Conservation (phyloP, 1,284 basidiomycete species). For the Somion occarium region DNA sequence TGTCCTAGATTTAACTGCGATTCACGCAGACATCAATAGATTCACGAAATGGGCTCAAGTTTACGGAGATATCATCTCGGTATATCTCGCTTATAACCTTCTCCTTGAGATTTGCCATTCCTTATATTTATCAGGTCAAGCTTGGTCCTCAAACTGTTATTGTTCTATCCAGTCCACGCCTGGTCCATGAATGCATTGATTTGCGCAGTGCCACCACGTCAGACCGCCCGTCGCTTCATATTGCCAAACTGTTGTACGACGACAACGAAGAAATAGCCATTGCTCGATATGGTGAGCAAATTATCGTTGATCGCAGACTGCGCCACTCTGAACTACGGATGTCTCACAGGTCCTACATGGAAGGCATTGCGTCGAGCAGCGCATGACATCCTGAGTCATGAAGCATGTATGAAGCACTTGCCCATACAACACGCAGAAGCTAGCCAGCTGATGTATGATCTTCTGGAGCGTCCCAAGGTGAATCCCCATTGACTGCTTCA, state of each 20-base stretch:
- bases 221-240: slow-evolving; percentile 20
- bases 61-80: slow-evolving; percentile 7
- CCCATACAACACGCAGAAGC: slow-evolving; percentile 28
- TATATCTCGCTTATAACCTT: slow-evolving; percentile 1
- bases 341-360: neutral
- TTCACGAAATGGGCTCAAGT: slow-evolving; percentile 6
- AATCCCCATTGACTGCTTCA: slow-evolving; percentile 1
- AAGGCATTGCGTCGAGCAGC: slow-evolving; percentile 1
- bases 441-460: slow-evolving; percentile 29
- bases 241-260: slow-evolving; percentile 19
- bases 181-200: no score
- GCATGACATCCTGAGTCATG: slow-evolving; percentile 1
- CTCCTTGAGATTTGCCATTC: neutral
- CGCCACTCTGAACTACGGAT: neutral
- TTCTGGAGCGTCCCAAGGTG: slow-evolving; percentile 27
- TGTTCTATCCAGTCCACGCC: slow-evolving; percentile 22
- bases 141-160: slow-evolving; percentile 21
- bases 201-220: slow-evolving; percentile 19
- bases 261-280: slow-evolving; percentile 13
- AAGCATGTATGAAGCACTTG: slow-evolving; percentile 21
- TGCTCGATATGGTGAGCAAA: neutral
- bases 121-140: slow-evolving; percentile 16
- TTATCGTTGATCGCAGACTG: no score
- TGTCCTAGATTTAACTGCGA: neutral
- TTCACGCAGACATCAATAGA: neutral